Evolutionary conservation across 495 filamentous ascomycete genomes (phyloP).

Genomic region (Amphirosellinia nigrospora): DNA sequence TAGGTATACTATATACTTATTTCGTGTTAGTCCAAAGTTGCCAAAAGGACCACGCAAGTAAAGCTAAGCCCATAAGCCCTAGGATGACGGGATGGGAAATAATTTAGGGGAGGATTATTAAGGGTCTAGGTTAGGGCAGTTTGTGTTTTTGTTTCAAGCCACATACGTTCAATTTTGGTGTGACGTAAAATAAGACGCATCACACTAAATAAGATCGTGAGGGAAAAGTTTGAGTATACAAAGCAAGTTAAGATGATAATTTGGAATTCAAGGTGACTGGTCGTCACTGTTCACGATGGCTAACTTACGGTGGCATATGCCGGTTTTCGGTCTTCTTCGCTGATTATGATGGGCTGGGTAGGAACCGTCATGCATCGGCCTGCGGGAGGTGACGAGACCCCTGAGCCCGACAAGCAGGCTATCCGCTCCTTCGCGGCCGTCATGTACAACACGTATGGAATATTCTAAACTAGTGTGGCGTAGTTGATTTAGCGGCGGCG

Average conservation of each 20-base stretch:
- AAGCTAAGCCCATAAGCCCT: slow-evolving; percentile 14
- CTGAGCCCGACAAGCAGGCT: slow-evolving; percentile 12
- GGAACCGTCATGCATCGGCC: slow-evolving; percentile 17
- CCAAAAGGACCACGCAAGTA: not conserved
- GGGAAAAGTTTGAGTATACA: not conserved
- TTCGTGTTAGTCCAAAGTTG: not conserved
- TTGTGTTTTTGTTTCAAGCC: not conserved
- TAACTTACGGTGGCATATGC: not conserved
- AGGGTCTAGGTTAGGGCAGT: not conserved
- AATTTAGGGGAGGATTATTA: not conserved
- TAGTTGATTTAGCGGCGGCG: slow-evolving; percentile 10
- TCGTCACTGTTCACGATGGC: not conserved
- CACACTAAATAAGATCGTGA: not conserved
- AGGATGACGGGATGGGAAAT: not conserved
- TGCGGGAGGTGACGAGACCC: slow-evolving; percentile 14
- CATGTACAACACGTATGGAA: slow-evolving; percentile 10
- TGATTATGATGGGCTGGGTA: not conserved
- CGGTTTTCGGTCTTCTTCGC: not conserved
- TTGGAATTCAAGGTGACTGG: slow-evolving; percentile 5
- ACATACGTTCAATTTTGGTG: not conserved
- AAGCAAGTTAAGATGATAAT: not conserved
- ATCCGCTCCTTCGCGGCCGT: slow-evolving; percentile 17
- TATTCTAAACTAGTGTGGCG: not conserved
- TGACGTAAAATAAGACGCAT: not conserved
- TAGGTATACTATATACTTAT: not conserved